These are phyloP conservation scores for Claviceps maximensis DNA, from an alignment of 2,329 filamentous ascomycete species.

Conservation along the genomic window DNA sequence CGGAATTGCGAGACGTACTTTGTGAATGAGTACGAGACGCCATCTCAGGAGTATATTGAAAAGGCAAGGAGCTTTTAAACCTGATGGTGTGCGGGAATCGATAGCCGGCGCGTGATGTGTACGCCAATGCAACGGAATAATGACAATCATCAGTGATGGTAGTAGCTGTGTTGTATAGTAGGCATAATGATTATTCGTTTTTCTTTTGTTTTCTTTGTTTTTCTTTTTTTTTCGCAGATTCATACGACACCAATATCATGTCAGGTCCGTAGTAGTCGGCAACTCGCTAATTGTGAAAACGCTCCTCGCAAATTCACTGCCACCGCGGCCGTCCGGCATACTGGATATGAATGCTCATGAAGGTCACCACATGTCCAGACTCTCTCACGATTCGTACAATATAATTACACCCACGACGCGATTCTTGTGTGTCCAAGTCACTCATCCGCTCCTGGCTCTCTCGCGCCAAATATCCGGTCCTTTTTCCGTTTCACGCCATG, in stretches of 20 bases:
- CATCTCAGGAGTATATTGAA: conserved; percentile 57
- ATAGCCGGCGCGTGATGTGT: background rate
- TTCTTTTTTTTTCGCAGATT: background rate
- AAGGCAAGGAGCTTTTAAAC: conserved; percentile 39
- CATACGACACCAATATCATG: background rate
- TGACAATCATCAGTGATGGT: too few relatives aligned
- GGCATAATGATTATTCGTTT: background rate
- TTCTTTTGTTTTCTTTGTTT: background rate
- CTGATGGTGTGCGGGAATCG: too few relatives aligned
- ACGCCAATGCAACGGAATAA: background rate
- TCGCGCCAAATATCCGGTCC: too few relatives aligned
- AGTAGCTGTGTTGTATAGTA: background rate
- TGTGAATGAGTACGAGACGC: conserved; percentile 59
- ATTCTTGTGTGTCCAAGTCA: background rate
- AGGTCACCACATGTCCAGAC: background rate
- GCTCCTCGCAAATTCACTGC: background rate
- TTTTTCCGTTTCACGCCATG: too few relatives aligned
- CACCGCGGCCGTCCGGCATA: background rate
- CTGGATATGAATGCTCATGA: background rate
- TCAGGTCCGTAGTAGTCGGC: background rate
- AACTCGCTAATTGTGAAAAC: background rate
- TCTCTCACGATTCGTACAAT: background rate
- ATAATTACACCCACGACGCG: background rate
- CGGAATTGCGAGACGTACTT: conserved; percentile 70
- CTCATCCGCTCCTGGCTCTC: too few relatives aligned